Evolutionary conservation across 1,139 yeast genomes (phyloP).

Genomic region (Taiozyma onychis): DNA sequence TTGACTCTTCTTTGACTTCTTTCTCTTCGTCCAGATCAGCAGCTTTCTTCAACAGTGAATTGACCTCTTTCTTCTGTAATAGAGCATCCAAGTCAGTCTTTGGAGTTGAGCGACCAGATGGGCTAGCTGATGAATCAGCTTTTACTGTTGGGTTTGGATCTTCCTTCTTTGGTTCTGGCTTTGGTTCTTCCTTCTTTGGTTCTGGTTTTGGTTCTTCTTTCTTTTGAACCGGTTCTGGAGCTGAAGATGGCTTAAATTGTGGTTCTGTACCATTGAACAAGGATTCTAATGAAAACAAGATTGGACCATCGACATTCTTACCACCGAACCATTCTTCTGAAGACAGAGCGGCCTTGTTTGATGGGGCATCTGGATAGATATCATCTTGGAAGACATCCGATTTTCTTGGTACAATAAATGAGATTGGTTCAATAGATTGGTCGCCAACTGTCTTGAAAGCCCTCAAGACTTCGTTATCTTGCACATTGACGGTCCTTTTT

Average conservation of each 20-base stretch:
- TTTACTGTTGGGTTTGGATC: conserved; percentile 15
- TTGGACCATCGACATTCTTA: conserved; percentile 75
- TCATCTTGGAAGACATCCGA: conserved; percentile 90
- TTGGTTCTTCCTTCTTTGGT: conserved; percentile 11
- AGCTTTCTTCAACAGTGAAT: conserved; percentile 45
- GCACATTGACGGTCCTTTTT: conserved; percentile 68
- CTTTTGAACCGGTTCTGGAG: conserved; percentile 29
- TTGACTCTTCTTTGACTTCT: conserved; percentile 28
- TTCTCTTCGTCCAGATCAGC: conserved; percentile 37
- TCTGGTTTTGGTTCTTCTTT: conserved; percentile 20
- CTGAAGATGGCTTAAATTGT: conserved; percentile 35
- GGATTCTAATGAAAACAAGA: conserved; percentile 68
- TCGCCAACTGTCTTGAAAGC: conserved; percentile 85
- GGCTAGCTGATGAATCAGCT: conserved; percentile 2
- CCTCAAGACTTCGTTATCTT: conserved; percentile 77
- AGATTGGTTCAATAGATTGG: conserved; percentile 76
- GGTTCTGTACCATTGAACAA: conserved; percentile 67
- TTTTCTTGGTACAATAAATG: conserved; percentile 89
- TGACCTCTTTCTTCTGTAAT: conserved; percentile 42
- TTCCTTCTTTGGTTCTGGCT: conserved; percentile 17
- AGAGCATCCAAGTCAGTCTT: conserved; percentile 36
- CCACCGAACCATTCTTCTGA: conserved; percentile 81
- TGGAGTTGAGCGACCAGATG: conserved; percentile 13
- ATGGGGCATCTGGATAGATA: conserved; percentile 88
- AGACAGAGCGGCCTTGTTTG: conserved; percentile 67